Evolutionary conservation across 345 rosid genomes (phyloP), one percentile per base, ranked within the genome.

Genomic region (Cardamine chenopodiifolia): DNA sequence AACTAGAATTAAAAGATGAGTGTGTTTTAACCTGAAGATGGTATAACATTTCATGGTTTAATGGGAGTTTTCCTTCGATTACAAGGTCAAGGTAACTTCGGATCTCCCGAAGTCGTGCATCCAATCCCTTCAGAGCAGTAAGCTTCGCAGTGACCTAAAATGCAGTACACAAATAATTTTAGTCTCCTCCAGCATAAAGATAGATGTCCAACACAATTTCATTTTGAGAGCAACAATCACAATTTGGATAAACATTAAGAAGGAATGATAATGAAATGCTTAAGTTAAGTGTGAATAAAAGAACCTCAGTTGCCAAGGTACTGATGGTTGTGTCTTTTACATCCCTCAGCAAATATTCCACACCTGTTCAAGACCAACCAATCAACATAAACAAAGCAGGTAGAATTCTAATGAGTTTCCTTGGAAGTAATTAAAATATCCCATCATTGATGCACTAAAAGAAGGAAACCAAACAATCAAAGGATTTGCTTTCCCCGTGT

Each of bases 121-220:
- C 97, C 82, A 91, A 79, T n/a, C 93, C 87, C 66, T 89, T 89
- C 78, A 91, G 76, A 53, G 97, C 85, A 23, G 87, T 85, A 63
- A 89, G 91, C 72, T 91, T 91, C 3, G 87, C 90, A 28, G 87
- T 83, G 28, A 88, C 93, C 97, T 91, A 44, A 39, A 31, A 15
- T 14, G 31, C 67, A 68, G 28, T 65, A 22, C 59, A 47, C 49
- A 75, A 4, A 37, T 49, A 8, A 35, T 19, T 13, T 64, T 26
- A 73, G 17, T 34, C 23, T 73, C 63, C 56, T 40, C 45, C 50
- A 72, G 54, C 40, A 50, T 52, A 62, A n/a, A 23, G 29, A 50
- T 2, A 37, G n/a, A 37, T 34, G 29, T 37, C 37, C 31, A 35
- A 28, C 18, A 4, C 26, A 25, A 25, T 55, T 64, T 13, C 22